These are phyloP conservation scores for Blastobotrys elegans DNA, from an alignment of 1,139 yeast genomes.

Conservation along the genomic window DNA sequence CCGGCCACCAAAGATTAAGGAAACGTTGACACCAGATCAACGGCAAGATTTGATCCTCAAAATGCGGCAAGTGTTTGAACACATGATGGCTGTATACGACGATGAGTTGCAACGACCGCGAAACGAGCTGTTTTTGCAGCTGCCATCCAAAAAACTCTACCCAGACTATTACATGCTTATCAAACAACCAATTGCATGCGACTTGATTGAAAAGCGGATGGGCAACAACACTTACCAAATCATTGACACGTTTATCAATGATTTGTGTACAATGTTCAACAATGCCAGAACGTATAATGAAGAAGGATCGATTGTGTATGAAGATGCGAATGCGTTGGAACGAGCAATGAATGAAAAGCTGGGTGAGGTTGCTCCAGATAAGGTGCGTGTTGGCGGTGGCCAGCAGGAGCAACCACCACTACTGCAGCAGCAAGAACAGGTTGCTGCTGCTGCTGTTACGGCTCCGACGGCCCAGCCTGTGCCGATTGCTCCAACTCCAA, in stretches of 20 bases:
- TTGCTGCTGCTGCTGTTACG: neutral
- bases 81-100: conserved; percentile 24
- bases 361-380: conserved; percentile 7
- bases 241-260: conserved; percentile 61
- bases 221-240: conserved; percentile 47
- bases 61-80: conserved; percentile 24
- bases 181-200: conserved; percentile 77
- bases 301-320: conserved; percentile 77
- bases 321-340: conserved; percentile 70
- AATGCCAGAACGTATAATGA: conserved; percentile 88
- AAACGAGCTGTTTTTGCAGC: conserved; percentile 58
- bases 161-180: conserved; percentile 86
- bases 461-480: neutral
- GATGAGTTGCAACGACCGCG: conserved; percentile 32
- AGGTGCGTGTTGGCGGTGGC: neutral
- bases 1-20: conserved; percentile 37
- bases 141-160: conserved; percentile 65
- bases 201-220: conserved; percentile 40
- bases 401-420: neutral
- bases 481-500: neutral
- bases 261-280: conserved; percentile 68
- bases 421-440: neutral
- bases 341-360: conserved; percentile 25
- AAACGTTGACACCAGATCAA: conserved; percentile 38
- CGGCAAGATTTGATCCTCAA: conserved; percentile 25